phyloP scores from a whole-genome alignment of 768 basidiomycete genomes.

The Clathrus columnatus region DNA sequence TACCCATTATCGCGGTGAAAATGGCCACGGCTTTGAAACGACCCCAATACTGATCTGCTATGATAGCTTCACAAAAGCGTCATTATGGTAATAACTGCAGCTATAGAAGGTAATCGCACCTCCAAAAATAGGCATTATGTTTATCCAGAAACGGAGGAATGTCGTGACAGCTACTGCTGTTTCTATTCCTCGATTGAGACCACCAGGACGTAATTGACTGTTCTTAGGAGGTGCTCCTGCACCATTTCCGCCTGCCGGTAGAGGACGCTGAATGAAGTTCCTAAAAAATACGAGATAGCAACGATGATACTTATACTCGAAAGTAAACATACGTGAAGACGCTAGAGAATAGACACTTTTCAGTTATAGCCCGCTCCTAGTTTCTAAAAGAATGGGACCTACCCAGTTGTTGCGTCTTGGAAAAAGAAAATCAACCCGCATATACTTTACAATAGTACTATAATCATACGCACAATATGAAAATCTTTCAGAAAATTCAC shows the following conservation, averaged over 20 bases:
- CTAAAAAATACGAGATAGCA: background rate
- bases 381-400: background rate
- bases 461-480: conserved; percentile 1
- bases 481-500: conserved; percentile 8
- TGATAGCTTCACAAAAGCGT: background rate
- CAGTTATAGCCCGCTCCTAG: background rate
- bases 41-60: conserved; percentile 10
- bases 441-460: background rate
- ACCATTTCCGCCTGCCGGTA: conserved; percentile 8
- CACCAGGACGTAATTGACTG: background rate
- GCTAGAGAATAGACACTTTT: background rate
- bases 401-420: conserved; percentile 9
- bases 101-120: background rate
- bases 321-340: conserved; percentile 4
- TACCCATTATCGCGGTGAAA: conserved; percentile 4
- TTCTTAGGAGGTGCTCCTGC: conserved; percentile 5
- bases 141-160: conserved; percentile 4
- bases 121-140: conserved; percentile 9
- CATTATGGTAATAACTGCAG: background rate
- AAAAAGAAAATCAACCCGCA: background rate
- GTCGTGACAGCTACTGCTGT: conserved; percentile 9
- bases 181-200: conserved; percentile 5
- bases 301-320: background rate
- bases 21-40: conserved; percentile 4
- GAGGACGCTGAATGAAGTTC: conserved; percentile 7